A percentile compares a stretch with the other conserved stretches of the same genome.
Conservation (phyloP, 352 stramenopile species). For the Aphanomyces euteiches region DNA sequence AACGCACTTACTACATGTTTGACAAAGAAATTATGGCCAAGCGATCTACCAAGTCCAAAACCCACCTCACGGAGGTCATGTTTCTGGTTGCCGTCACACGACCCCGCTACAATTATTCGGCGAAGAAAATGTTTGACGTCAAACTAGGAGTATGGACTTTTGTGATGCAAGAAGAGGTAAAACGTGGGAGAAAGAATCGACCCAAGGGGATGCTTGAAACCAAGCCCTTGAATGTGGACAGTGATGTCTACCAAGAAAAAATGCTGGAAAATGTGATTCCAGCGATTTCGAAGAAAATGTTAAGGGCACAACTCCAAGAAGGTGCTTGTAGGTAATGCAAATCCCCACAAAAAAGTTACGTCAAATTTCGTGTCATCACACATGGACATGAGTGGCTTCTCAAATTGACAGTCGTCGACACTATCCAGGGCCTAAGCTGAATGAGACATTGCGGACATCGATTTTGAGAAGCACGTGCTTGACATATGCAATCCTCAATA, state of each 20-base stretch:
- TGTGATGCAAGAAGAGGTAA: background rate
- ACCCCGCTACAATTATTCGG: background rate
- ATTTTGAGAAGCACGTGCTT: too few species aligned
- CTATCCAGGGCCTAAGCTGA: too few species aligned
- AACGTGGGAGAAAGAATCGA: background rate
- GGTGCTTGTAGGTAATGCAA: background rate
- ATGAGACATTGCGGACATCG: too few species aligned
- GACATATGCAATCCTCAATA: too few species aligned
- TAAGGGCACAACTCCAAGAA: background rate
- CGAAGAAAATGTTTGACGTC: background rate
- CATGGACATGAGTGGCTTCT: background rate
- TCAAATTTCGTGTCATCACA: background rate
- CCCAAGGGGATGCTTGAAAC: background rate
- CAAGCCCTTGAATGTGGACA: background rate
- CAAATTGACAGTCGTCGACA: too few species aligned
- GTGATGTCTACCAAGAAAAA: background rate
- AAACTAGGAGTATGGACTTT: background rate
- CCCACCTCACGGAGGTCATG: background rate
- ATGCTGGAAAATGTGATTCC: background rate
- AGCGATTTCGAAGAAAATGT: background rate
- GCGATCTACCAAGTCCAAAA: background rate
- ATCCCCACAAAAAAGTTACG: background rate
- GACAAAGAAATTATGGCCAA: background rate
- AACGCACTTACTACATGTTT: background rate
- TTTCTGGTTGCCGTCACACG: background rate